Evolutionary conservation across 441 rosid species (phyloP).

Genomic region (Arabidopsis lyrata): DNA sequence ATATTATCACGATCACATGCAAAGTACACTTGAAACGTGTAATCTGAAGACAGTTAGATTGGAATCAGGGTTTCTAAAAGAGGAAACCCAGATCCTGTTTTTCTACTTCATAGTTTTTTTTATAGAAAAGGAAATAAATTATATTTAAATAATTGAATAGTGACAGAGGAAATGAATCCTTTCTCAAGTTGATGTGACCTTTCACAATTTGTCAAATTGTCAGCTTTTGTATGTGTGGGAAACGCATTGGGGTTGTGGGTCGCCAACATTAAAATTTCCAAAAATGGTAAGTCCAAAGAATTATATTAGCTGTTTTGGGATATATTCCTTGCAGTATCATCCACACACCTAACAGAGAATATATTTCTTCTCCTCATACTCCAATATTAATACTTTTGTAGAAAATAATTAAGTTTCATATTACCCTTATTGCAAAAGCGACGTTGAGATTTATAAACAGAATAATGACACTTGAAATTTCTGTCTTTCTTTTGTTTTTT

Average conservation of each 20-base stretch:
- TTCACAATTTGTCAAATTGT: slow-evolving; percentile 32
- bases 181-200: slow-evolving; percentile 35
- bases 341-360: slow-evolving; percentile 44
- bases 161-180: slow-evolving; percentile 29
- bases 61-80: slow-evolving; percentile 38
- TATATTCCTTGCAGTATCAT: slow-evolving; percentile 39
- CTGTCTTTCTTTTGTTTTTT: slow-evolving; percentile 1
- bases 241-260: slow-evolving; percentile 39
- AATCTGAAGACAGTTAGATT: slow-evolving; percentile 15
- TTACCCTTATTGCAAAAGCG: slow-evolving; percentile 45
- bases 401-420: not conserved
- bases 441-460: not conserved
- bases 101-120: slow-evolving; percentile 1
- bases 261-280: slow-evolving; percentile 45
- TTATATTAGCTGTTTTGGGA: slow-evolving; percentile 37
- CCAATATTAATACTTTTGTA: not conserved
- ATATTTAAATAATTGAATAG: not conserved
- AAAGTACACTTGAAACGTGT: slow-evolving; percentile 39
- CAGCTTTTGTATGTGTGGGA: slow-evolving; percentile 38
- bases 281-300: slow-evolving; percentile 38
- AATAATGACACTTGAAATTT: slow-evolving; percentile 32
- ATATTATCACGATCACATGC: slow-evolving; percentile 26
- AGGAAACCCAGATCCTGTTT: slow-evolving; percentile 38
- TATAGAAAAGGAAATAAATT: slow-evolving; percentile 16
- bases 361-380: slow-evolving; percentile 35